A percentile compares a stretch with the other conserved stretches of the same genome.
Conservation (phyloP, 495 filamentous ascomycete species). For the Neurospora sp. region DNA sequence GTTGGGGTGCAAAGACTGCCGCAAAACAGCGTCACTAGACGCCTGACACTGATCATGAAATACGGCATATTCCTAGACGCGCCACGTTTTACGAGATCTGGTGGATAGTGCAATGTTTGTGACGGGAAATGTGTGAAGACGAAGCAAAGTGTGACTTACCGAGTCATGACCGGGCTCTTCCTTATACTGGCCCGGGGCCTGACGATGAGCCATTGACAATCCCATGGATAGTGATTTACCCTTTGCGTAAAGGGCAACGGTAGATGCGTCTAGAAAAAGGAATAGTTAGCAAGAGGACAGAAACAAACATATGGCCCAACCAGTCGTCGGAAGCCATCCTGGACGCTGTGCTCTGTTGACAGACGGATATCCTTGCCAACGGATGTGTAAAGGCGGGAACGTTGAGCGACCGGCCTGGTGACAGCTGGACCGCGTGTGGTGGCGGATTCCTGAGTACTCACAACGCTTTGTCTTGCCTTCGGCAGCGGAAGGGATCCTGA, state of each 20-base stretch:
- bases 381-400: not conserved
- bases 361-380: not conserved
- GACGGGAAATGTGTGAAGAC: not conserved
- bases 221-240: slow-evolving; percentile 15
- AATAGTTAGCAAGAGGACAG: not conserved
- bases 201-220: slow-evolving; percentile 30
- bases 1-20: not conserved
- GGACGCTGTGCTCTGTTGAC: not conserved
- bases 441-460: not conserved
- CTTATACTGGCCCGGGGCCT: slow-evolving; percentile 28
- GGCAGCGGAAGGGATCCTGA: not conserved
- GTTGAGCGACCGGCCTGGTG: not conserved
- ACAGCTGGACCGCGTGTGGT: not conserved
- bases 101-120: not conserved
- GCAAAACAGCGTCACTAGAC: not conserved
- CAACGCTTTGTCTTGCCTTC: not conserved
- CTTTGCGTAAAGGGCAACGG: not conserved
- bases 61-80: not conserved
- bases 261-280: not conserved
- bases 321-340: not conserved
- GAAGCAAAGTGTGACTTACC: slow-evolving; percentile 20
- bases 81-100: not conserved
- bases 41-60: not conserved
- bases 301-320: not conserved
- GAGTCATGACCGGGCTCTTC: slow-evolving; percentile 27